Evolutionary conservation across 768 basidiomycete species (phyloP).

Genomic region (Termitomyces sp.): DNA sequence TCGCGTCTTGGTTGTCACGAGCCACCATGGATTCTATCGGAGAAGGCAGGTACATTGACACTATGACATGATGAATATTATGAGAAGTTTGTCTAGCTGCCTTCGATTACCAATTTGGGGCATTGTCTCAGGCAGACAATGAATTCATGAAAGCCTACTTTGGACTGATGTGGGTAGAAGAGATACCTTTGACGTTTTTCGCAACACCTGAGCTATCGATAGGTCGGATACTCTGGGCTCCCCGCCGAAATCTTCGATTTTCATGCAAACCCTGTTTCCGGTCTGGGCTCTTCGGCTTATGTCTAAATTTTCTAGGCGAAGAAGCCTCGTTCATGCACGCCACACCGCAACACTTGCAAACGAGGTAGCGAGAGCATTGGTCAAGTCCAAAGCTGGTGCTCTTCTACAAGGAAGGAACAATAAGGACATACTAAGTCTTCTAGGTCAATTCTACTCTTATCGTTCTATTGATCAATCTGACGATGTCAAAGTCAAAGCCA

Average conservation of each 20-base stretch:
- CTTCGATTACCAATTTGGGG: constrained; percentile 54
- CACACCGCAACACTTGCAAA: constrained; percentile 39
- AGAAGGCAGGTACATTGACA: constrained; percentile 29
- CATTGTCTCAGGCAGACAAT: constrained; percentile 42
- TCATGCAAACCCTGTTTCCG: constrained; percentile 45
- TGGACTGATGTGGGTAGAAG: constrained; percentile 35
- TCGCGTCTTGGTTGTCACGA: constrained; percentile 45
- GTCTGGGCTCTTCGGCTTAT: constrained; percentile 38
- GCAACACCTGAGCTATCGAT: not conserved
- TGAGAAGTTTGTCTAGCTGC: constrained; percentile 27
- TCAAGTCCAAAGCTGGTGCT: constrained; percentile 43
- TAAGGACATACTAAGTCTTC: constrained; percentile 52
- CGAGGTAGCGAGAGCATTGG: constrained; percentile 39
- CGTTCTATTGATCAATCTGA: not conserved
- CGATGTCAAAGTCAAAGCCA: constrained; percentile 34
- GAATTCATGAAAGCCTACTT: constrained; percentile 51
- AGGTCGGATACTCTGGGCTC: constrained; percentile 47
- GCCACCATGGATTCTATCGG: constrained; percentile 47
- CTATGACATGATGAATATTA: not conserved
- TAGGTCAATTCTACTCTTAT: constrained; percentile 32
- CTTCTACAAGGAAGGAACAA: constrained; percentile 42
- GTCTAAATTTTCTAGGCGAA: constrained; percentile 40
- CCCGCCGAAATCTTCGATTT: constrained; percentile 39
- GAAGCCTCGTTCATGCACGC: constrained; percentile 40
- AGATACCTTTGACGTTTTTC: constrained; percentile 3